Evolutionary conservation across 371 early-diverging fungal species (phyloP), one percentile per base, ranked within the genome.

Genomic region (Mortierella sp.): DNA sequence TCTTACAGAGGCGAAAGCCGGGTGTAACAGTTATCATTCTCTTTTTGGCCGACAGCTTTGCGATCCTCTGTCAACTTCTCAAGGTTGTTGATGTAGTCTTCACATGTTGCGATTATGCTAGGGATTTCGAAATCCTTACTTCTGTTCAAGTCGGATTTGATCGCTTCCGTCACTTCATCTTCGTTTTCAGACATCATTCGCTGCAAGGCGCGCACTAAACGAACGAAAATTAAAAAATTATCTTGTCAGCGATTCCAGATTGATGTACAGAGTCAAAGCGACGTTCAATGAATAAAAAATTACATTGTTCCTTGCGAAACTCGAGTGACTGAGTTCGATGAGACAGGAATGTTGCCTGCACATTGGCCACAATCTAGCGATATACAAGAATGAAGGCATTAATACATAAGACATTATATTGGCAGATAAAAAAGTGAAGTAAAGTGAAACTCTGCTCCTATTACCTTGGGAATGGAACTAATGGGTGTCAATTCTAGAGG

Each of bases 101-200:
- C 88, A 61, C 85, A 76, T 53, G 89, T 92, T 51, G 74, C 86
- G 40, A 72, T 67, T 10, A 80, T 66, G 13, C 82, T 43, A 5
- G 81, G 45, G 42, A 86, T 51, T 68, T 93, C 91, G 61, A 65
- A 64, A 37, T 67, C 65, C 12, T 32, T 60, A 28, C 66, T 26
- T 61, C 86, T 81, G 73, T 66, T 65, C 78, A 90, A 58, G 72
- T 93, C 94, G n/a, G 63, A 51, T 62, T 68, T 49, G 40, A 90
- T 65, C n/a, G 91, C 91, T 0, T 75, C 84, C 4, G 53, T 13
- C 19, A 93, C 35, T 12, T 67, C 72, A 6, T 73, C 79, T 63
- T 85, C 74, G 71, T 91, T 85, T 47, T 92, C 87, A 26, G 69
- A 72, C 28, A 90, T 15, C 51, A 89, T 42, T 10, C 73, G 64